Evolutionary conservation across 2,329 filamentous ascomycete species (phyloP).

Genomic region (Sporothrix brunneoviolacea): DNA sequence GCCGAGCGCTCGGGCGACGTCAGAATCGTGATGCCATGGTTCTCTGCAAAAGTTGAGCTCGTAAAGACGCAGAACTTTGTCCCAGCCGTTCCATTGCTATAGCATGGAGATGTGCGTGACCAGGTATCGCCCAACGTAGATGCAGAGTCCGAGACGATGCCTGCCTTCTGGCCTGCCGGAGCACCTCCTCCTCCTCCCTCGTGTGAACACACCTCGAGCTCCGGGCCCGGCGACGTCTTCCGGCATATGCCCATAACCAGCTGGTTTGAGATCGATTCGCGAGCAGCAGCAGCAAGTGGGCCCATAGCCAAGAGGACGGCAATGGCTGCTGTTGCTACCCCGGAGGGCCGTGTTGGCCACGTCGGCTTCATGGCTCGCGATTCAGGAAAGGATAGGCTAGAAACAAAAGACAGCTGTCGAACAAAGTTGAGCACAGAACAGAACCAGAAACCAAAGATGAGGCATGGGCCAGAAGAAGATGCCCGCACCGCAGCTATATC

Average conservation of each 20-base stretch:
- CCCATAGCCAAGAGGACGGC: not conserved
- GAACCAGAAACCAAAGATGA: no score
- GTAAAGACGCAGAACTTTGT: slow-evolving; percentile 31
- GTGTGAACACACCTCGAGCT: slow-evolving; percentile 7
- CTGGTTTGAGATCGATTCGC: slow-evolving; percentile 11
- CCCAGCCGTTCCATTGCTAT: slow-evolving; percentile 17
- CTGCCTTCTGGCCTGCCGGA: no score
- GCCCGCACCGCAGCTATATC: no score
- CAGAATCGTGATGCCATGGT: slow-evolving; percentile 33
- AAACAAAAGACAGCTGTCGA: no score
- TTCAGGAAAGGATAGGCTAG: no score
- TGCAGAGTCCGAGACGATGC: no score
- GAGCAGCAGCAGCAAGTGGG: not conserved
- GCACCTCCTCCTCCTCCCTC: not conserved
- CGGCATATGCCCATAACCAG: slow-evolving; percentile 13
- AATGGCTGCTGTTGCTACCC: not conserved
- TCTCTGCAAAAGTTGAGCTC: slow-evolving; percentile 28
- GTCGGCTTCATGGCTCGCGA: slow-evolving; percentile 6
- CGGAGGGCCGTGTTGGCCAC: not conserved
- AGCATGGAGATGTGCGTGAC: slow-evolving; percentile 24
- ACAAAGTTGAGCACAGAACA: no score
- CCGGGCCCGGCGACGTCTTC: not conserved
- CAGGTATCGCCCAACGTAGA: no score
- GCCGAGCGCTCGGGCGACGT: slow-evolving; percentile 29
- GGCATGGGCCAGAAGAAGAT: no score